phyloP scores from a whole-genome alignment of 2,329 filamentous ascomycete species.

The Leptographium galeiforme region DNA sequence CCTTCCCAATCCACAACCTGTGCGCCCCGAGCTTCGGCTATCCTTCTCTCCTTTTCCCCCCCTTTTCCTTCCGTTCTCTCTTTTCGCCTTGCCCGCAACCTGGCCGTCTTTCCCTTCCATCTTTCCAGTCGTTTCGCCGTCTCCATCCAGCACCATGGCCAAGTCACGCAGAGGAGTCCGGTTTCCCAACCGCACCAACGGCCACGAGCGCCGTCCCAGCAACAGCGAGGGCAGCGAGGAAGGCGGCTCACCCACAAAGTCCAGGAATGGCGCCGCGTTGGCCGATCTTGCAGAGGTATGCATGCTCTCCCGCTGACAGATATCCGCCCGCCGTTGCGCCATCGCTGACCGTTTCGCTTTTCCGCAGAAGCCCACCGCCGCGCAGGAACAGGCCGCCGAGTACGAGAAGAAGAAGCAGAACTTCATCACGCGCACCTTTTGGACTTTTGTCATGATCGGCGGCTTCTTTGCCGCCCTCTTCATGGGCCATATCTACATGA shows the following conservation, averaged over 20 bases:
- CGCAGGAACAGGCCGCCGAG: conserved; percentile 40
- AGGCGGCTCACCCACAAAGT: conserved; percentile 11
- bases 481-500: conserved; percentile 94
- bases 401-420: conserved; percentile 99
- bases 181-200: conserved; percentile 40
- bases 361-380: conserved; percentile 27
- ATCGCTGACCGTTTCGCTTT: background rate
- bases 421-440: conserved; percentile 92
- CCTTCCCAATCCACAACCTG: too few relatives aligned
- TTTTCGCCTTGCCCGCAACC: background rate
- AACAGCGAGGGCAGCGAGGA: conserved; percentile 44
- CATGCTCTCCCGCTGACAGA: background rate
- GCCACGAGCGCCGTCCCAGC: conserved; percentile 49
- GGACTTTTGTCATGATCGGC: conserved; percentile 95
- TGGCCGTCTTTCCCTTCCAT: background rate
- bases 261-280: conserved; percentile 18
- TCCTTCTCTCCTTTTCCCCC: background rate
- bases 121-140: background rate
- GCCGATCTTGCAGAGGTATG: conserved; percentile 25
- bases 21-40: background rate
- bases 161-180: conserved; percentile 36
- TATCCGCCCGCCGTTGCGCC: too few relatives aligned
- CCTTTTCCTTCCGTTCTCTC: background rate
- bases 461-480: conserved; percentile 87
- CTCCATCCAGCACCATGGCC: conserved; percentile 15